Percentiles rank a stretch among this genome's conserved stretches.
phyloP scores from a whole-genome alignment of 352 stramenopile genomes.

The Phytophthora podocarpi region DNA sequence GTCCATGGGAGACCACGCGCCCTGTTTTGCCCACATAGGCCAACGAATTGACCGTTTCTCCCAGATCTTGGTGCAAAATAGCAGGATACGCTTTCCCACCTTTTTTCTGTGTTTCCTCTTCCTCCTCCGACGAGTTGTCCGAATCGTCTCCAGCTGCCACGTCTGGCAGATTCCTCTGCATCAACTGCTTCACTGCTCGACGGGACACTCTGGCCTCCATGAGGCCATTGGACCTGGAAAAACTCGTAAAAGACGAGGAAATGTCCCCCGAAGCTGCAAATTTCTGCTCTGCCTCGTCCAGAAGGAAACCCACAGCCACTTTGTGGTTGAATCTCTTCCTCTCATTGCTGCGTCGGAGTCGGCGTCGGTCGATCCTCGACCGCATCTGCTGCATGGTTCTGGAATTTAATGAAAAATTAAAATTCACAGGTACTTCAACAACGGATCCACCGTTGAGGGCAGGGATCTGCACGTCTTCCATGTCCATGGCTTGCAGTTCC shows the following conservation, averaged over 20 bases:
- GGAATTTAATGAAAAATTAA: slow-evolving; percentile 51
- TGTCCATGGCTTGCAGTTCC: slow-evolving; percentile 29
- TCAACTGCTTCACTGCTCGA: slow-evolving; percentile 32
- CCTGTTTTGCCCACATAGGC: slow-evolving; percentile 66
- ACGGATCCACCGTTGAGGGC: not conserved
- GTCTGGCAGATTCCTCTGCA: slow-evolving; percentile 26
- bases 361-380: slow-evolving; percentile 43
- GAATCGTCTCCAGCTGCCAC: slow-evolving; percentile 1
- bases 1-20: slow-evolving; percentile 52
- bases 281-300: slow-evolving; percentile 30
- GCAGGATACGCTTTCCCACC: slow-evolving; percentile 5
- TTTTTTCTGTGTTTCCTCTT: slow-evolving; percentile 14
- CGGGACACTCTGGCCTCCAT: slow-evolving; percentile 23
- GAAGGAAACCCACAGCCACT: slow-evolving; percentile 53
- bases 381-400: slow-evolving; percentile 48
- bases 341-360: slow-evolving; percentile 34
- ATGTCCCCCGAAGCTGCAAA: not conserved
- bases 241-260: slow-evolving; percentile 3
- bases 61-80: slow-evolving; percentile 47
- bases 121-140: slow-evolving; percentile 17
- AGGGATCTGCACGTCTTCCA: slow-evolving; percentile 24
- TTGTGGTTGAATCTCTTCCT: slow-evolving; percentile 49
- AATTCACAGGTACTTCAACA: slow-evolving; percentile 30
- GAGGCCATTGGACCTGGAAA: not conserved
- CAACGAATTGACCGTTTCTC: slow-evolving; percentile 42